These are phyloP conservation scores for Microsporum audouinii DNA, from an alignment of 2,329 filamentous ascomycete genomes.

Conservation along the genomic window DNA sequence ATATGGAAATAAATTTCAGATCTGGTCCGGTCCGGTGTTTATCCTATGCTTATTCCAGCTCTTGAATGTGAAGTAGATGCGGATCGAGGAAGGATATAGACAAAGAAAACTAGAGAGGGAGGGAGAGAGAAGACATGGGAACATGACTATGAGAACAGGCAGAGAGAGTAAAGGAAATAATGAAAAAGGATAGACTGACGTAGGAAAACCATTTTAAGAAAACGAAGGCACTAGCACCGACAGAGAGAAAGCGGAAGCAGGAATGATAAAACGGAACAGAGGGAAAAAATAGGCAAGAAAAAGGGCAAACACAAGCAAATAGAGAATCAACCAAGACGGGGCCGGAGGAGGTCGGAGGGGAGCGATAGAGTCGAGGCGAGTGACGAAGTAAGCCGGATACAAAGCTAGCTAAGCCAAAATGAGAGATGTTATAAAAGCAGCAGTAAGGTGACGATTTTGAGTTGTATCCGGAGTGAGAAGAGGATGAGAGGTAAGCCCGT, in stretches of 20 bases:
- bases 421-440: background rate
- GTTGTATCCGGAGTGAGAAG: background rate
- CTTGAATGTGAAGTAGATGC: background rate
- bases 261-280: background rate
- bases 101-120: conserved; percentile 5
- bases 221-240: background rate
- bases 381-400: background rate
- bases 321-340: conserved; percentile 1
- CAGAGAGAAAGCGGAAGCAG: background rate
- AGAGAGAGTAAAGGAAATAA: conserved; percentile 9
- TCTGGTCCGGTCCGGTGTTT: background rate
- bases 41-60: conserved; percentile 12
- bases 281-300: background rate
- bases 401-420: background rate
- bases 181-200: conserved; percentile 11
- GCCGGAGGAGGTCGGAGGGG: background rate
- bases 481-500: background rate
- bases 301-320: background rate
- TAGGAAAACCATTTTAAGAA: background rate
- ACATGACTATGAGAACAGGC: background rate
- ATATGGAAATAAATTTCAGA: conserved; percentile 6
- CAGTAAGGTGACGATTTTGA: background rate
- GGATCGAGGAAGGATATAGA: background rate
- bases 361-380: background rate
- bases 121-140: conserved; percentile 6